These are phyloP conservation scores for Zygosaccharomyces gambellarensis DNA, from an alignment of 805 yeast species.

Conservation along the genomic window DNA sequence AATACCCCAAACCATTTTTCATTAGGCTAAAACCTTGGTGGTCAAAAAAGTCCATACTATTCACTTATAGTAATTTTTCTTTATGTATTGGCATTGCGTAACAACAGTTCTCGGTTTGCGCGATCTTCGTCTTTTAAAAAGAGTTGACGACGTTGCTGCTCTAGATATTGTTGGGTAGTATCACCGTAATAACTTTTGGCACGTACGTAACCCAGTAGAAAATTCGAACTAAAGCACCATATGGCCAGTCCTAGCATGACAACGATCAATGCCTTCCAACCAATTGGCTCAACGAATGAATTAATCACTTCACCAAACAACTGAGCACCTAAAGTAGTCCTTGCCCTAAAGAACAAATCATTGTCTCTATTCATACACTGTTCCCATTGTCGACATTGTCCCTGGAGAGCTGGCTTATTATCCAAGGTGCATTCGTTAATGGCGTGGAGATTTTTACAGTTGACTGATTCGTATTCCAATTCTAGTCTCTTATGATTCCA, in stretches of 20 bases:
- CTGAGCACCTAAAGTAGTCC: slow-evolving; percentile 56
- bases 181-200: slow-evolving; percentile 43
- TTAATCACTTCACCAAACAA: slow-evolving; percentile 58
- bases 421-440: slow-evolving; percentile 52
- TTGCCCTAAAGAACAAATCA: slow-evolving; percentile 39
- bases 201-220: slow-evolving; percentile 61
- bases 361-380: slow-evolving; percentile 59
- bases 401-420: slow-evolving; percentile 54
- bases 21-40: too few relatives aligned
- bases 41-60: neutral
- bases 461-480: slow-evolving; percentile 46
- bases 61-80: neutral
- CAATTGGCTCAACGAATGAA: slow-evolving; percentile 63
- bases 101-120: neutral
- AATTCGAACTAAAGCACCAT: slow-evolving; percentile 56
- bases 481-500: slow-evolving; percentile 45
- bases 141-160: slow-evolving; percentile 6
- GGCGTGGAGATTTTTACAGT: slow-evolving; percentile 48
- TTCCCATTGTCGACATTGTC: slow-evolving; percentile 57
- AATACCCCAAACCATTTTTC: neutral
- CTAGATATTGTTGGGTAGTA: slow-evolving; percentile 9
- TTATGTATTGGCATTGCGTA: neutral
- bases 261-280: slow-evolving; percentile 51
- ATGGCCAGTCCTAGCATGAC: slow-evolving; percentile 37
- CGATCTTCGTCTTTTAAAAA: slow-evolving; percentile 1